phyloP scores from a whole-genome alignment of 2,329 filamentous ascomycete species.

The Talaromyces sp. region DNA sequence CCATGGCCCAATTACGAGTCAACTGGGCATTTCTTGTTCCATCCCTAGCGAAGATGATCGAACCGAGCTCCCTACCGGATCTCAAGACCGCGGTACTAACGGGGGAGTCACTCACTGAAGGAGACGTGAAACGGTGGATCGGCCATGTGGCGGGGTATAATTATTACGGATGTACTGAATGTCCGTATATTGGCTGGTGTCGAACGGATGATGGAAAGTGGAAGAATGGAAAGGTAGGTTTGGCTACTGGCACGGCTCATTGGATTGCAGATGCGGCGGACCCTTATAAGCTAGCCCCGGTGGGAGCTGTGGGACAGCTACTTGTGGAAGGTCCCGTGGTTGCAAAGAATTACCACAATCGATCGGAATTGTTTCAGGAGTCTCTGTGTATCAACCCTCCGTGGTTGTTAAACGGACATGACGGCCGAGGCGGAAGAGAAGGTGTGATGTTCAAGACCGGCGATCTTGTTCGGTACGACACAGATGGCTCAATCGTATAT shows the following conservation, averaged over 20 bases:
- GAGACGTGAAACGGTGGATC: slow-evolving; percentile 32
- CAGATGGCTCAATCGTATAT: slow-evolving; percentile 22
- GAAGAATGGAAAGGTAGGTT: not conserved
- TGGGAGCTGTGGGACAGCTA: slow-evolving; percentile 42
- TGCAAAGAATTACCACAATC: not conserved
- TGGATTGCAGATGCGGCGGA: not conserved
- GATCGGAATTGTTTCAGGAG: not conserved
- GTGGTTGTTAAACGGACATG: not conserved
- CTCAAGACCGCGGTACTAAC: not conserved
- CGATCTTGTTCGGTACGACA: slow-evolving; percentile 20
- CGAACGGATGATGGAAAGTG: not conserved
- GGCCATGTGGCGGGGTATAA: slow-evolving; percentile 11
- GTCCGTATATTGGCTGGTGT: not conserved
- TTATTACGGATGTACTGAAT: slow-evolving; percentile 9
- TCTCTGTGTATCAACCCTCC: not conserved
- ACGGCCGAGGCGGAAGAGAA: not conserved
- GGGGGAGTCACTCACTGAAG: not conserved
- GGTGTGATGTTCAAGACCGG: slow-evolving; percentile 26
- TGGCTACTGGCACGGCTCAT: not conserved
- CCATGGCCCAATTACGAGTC: slow-evolving; percentile 30
- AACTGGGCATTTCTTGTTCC: slow-evolving; percentile 4
- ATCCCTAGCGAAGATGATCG: slow-evolving; percentile 1
- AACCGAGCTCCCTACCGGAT: not conserved
- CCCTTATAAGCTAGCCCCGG: not conserved
- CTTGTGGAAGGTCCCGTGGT: slow-evolving; percentile 41